Evolutionary conservation across 495 filamentous ascomycete species (phyloP).

Genomic region (Terfezia claveryi): DNA sequence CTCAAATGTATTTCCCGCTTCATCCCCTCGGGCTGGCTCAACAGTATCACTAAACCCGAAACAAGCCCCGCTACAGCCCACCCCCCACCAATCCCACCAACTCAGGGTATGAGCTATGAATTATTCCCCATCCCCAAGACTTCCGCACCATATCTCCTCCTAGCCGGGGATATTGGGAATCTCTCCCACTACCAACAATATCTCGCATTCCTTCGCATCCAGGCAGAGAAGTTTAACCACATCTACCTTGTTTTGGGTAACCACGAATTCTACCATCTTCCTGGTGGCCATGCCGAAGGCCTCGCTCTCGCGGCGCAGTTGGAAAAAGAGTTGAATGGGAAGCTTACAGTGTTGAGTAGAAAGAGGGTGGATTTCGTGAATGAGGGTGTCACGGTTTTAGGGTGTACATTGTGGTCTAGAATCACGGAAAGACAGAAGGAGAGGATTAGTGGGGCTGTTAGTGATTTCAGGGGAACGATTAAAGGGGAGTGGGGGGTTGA

Average conservation of each 20-base stretch:
- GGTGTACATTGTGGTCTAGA: constrained; percentile 31
- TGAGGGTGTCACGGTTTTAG: constrained; percentile 26
- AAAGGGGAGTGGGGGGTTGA: constrained; percentile 25
- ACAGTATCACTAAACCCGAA: neutral
- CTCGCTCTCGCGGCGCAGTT: constrained; percentile 24
- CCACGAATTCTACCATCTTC: constrained; percentile 34
- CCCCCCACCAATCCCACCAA: neutral
- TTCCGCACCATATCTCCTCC: constrained; percentile 28
- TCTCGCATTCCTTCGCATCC: constrained; percentile 27
- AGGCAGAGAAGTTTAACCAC: constrained; percentile 24
- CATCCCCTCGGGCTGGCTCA: neutral
- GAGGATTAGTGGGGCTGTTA: constrained; percentile 23
- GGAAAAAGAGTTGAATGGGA: constrained; percentile 21
- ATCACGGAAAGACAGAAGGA: constrained; percentile 22
- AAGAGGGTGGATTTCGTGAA: constrained; percentile 23
- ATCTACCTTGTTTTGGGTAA: constrained; percentile 36
- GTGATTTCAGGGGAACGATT: constrained; percentile 30
- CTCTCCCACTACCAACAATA: constrained; percentile 31
- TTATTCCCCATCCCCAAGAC: neutral
- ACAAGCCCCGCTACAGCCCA: neutral
- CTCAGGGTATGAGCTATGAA: neutral
- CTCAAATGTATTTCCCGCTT: too few species aligned
- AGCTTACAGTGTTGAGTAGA: constrained; percentile 28
- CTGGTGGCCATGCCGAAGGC: constrained; percentile 16
- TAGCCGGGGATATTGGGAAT: constrained; percentile 37